Base-by-base conservation (phyloP, 371 early-diverging fungal species). In the Entomophthora muscae region DNA sequence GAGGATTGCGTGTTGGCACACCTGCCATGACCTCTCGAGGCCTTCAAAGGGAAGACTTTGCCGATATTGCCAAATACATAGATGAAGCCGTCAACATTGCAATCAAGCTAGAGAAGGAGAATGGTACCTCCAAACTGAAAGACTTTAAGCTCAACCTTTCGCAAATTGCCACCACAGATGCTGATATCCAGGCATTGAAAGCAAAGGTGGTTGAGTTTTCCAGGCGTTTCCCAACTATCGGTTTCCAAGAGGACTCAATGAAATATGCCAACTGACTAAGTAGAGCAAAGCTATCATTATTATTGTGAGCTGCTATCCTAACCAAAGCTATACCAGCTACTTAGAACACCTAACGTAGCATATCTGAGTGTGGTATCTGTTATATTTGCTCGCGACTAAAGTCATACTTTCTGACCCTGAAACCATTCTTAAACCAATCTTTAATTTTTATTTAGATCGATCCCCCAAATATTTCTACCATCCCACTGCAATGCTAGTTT, bases 21-120 rank as follows among this genome's bases (percentile, higher is more conserved):
- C 95, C 98, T 29, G 98, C 99, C 29, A 93, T 98, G 90, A 99
- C 99, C 53, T 84, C 93, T 52, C 87, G 99, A 67, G 96, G 96
- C 0, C 77, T 98, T 27, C 73, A 74, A 52, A 90, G 91, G 72
- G 66, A 71, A 1, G 98, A 98, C 70, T 94, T 98, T 78, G 84
- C 67, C 27, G 74, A 80, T 68, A 77, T 97, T 53, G 93, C 87
- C 28, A 76, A 72, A 23, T 93, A 93, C 69, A 85, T 99, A 65
- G 85, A 93, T 70, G 76, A 83, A 26, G 90, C 86, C 55, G 88
- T 93, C 31, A 63, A 69, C 27, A 83, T 93, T 67, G 77, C 88
- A 55, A 65, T 76, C 64, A 77, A 81, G 1, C 76, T 79, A 55
- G 78, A 82, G 68, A 67, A 69, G 69, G 78, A 57, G 27, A 21